A percentile compares a stretch with the other conserved stretches of the same genome.
Conservation (phyloP, 352 stramenopile genomes). For the Phytophthora tubulina region DNA sequence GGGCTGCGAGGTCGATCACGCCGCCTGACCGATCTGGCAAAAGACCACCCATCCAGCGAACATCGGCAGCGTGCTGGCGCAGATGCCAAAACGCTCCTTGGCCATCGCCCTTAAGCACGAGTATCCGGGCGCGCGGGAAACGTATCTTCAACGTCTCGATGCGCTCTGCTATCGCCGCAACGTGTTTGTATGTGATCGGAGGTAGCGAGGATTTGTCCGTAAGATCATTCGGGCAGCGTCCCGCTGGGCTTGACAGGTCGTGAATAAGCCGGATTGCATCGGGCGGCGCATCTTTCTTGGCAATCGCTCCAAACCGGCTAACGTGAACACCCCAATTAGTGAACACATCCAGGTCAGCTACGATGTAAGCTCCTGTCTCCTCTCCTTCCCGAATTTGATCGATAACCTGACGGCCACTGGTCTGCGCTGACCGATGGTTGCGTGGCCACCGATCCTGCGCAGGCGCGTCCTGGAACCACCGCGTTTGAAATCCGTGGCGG, state of each 20-base stretch:
- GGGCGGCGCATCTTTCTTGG: not conserved
- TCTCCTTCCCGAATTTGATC: not conserved
- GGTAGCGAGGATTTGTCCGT: not conserved
- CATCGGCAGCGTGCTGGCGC: not conserved
- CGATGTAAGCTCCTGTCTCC: not conserved
- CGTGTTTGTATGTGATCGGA: not conserved
- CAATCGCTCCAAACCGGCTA: not conserved
- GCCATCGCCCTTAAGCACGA: slow-evolving; percentile 8
- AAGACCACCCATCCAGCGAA: slow-evolving; percentile 1
- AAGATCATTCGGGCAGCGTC: not conserved
- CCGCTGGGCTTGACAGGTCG: not conserved
- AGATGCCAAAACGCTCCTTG: slow-evolving; percentile 7
- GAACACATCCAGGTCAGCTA: not conserved
- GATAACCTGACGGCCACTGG: not conserved
- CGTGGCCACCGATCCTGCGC: not conserved
- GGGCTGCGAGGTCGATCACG: slow-evolving; percentile 3
- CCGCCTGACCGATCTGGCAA: not conserved
- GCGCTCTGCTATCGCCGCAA: not conserved
- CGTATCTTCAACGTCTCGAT: not conserved
- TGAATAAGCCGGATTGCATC: not conserved
- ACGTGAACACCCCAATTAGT: not conserved
- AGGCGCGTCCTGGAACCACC: not conserved
- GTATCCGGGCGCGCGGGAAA: not conserved
- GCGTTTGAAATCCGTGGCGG: not conserved
- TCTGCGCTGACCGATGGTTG: not conserved